These are phyloP conservation scores for Sarocladium kiliense DNA, from an alignment of 2,329 filamentous ascomycete species.

Conservation along the genomic window DNA sequence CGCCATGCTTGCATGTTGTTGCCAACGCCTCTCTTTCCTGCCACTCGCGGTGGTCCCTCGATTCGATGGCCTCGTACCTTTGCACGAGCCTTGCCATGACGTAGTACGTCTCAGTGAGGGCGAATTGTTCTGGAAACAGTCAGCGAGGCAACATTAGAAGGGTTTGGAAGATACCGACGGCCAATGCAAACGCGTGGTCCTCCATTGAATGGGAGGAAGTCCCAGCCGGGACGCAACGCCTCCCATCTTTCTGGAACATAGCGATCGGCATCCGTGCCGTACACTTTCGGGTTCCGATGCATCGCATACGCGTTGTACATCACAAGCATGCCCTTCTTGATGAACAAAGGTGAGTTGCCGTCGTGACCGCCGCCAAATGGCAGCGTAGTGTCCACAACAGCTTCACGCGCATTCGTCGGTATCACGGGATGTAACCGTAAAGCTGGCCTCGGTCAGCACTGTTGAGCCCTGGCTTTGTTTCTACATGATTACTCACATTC, in stretches of 20 bases:
- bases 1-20: conserved; percentile 28
- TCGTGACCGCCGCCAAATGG: conserved; percentile 47
- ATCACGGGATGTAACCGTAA: conserved; percentile 47
- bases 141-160: not conserved
- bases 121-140: conserved; percentile 25
- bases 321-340: conserved; percentile 40
- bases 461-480: not conserved
- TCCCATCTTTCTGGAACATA: conserved; percentile 33
- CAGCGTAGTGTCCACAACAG: conserved; percentile 38
- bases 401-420: conserved; percentile 38
- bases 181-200: conserved; percentile 40
- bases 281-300: conserved; percentile 31
- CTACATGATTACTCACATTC: conserved; percentile 39
- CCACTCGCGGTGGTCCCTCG: conserved; percentile 24
- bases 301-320: conserved; percentile 38
- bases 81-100: conserved; percentile 29
- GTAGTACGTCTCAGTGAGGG: conserved; percentile 28
- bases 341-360: conserved; percentile 41
- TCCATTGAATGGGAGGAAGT: conserved; percentile 40
- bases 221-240: conserved; percentile 32
- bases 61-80: conserved; percentile 22
- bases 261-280: conserved; percentile 23
- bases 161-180: conserved; percentile 21
- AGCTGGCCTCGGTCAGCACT: conserved; percentile 20
- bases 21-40: conserved; percentile 28